Percentiles rank a stretch among this genome's conserved stretches.
Conservation (phyloP, 352 stramenopile genomes). For the Phytophthora boehmeriae region DNA sequence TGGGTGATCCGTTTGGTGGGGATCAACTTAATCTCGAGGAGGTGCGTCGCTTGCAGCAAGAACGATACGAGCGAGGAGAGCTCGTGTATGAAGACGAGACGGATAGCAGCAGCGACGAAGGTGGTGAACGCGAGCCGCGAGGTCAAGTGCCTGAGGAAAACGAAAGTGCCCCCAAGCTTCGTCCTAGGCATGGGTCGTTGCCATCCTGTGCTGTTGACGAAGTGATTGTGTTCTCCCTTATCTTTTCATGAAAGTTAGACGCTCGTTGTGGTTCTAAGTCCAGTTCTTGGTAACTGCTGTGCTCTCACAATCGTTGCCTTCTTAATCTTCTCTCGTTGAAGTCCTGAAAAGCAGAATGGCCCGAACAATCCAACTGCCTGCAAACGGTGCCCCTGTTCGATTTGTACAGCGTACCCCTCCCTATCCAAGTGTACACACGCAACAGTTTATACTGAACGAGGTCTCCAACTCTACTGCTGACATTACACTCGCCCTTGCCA, state of each 20-base stretch:
- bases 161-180: constrained; percentile 11
- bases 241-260: constrained; percentile 1
- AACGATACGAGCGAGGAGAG: constrained; percentile 60
- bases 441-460: constrained; percentile 18
- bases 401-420: constrained; percentile 9
- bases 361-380: neutral
- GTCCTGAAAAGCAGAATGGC: neutral
- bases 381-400: constrained; percentile 17
- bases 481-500: constrained; percentile 11
- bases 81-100: constrained; percentile 52
- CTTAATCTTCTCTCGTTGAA: neutral
- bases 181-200: constrained; percentile 10
- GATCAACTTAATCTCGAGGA: constrained; percentile 73
- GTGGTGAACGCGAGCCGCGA: constrained; percentile 7
- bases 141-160: constrained; percentile 11
- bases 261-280: neutral
- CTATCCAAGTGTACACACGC: constrained; percentile 22
- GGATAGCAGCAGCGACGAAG: constrained; percentile 57
- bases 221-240: neutral
- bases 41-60: constrained; percentile 74
- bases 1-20: constrained; percentile 47
- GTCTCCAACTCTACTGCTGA: constrained; percentile 11
- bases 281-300: neutral
- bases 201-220: neutral
- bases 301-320: neutral